Conservation (phyloP, 2,329 filamentous ascomycete species). For the Cordyceps pruinosa region DNA sequence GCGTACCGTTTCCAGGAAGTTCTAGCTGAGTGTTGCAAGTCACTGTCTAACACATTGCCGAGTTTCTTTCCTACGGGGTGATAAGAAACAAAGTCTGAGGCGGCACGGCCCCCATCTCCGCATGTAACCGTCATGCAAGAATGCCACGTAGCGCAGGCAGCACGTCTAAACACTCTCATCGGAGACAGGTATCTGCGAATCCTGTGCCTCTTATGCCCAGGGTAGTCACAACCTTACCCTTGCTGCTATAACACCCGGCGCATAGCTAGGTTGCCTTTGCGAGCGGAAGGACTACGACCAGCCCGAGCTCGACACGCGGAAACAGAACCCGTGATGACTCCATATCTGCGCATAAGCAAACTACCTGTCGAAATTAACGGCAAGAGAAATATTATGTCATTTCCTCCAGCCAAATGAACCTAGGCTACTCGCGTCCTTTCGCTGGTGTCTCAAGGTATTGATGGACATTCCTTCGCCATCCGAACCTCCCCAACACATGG, state of each 20-base stretch:
- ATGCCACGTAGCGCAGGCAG: not conserved
- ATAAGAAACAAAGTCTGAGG: slow-evolving; percentile 8
- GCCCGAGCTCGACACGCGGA: not conserved
- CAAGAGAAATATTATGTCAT: not conserved
- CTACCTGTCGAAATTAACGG: not conserved
- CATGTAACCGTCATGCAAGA: not conserved
- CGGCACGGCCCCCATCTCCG: not conserved
- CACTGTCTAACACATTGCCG: not conserved
- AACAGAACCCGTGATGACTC: not conserved
- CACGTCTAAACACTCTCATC: not conserved
- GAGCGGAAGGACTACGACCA: not conserved
- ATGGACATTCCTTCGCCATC: not conserved
- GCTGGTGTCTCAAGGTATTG: not conserved
- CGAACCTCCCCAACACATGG: not conserved
- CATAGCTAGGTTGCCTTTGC: too few relatives aligned
- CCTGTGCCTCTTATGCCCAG: too few relatives aligned
- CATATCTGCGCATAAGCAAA: not conserved
- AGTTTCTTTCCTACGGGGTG: not conserved
- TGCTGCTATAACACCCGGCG: too few relatives aligned
- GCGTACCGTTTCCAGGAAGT: not conserved
- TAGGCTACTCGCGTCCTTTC: not conserved
- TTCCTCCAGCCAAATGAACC: too few relatives aligned
- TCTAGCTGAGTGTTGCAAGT: not conserved
- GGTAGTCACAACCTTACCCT: too few relatives aligned
- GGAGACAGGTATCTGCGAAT: not conserved